phyloP scores from a whole-genome alignment of 495 filamentous ascomycete genomes.

The Daldinia childiae region DNA sequence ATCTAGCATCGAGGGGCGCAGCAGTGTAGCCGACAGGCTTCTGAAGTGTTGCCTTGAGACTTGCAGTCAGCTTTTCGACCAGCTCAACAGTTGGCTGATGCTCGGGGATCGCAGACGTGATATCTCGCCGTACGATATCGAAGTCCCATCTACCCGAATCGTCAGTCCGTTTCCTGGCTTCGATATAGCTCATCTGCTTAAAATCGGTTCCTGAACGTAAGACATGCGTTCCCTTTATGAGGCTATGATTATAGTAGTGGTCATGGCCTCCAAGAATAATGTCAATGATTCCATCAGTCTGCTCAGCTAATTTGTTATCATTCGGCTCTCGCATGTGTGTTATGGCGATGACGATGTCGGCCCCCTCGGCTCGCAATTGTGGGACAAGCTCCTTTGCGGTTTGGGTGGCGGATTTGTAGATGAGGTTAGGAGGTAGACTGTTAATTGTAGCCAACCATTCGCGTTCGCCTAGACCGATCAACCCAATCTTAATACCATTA shows the following conservation, averaged over 20 bases:
- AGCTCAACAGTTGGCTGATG: constrained; percentile 65
- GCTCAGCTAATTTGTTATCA: constrained; percentile 79
- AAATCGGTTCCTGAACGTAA: constrained; percentile 88
- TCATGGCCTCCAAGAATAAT: constrained; percentile 90
- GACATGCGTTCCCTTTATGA: constrained; percentile 81
- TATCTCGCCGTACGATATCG: constrained; percentile 76
- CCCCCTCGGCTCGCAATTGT: constrained; percentile 74
- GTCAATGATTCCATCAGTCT: constrained; percentile 75
- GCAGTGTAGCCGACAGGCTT: constrained; percentile 86
- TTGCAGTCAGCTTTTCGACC: constrained; percentile 73
- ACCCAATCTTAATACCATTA: constrained; percentile 84
- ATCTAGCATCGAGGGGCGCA: constrained; percentile 82
- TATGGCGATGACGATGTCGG: constrained; percentile 80
- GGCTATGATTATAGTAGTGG: constrained; percentile 81
- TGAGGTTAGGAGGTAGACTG: constrained; percentile 77
- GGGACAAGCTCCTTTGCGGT: constrained; percentile 78
- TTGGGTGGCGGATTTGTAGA: constrained; percentile 78
- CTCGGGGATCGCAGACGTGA: constrained; percentile 70
- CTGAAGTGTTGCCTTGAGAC: constrained; percentile 76
- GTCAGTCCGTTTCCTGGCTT: constrained; percentile 66
- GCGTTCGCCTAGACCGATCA: constrained; percentile 83
- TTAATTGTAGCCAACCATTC: constrained; percentile 89
- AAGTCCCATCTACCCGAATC: constrained; percentile 72
- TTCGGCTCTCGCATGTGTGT: constrained; percentile 90
- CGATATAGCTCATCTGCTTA: constrained; percentile 88